Percentiles rank a stretch among this genome's conserved stretches.
These are phyloP conservation scores for Malassezia furfur DNA, from an alignment of 1,284 basidiomycete species.

Conservation along the genomic window DNA sequence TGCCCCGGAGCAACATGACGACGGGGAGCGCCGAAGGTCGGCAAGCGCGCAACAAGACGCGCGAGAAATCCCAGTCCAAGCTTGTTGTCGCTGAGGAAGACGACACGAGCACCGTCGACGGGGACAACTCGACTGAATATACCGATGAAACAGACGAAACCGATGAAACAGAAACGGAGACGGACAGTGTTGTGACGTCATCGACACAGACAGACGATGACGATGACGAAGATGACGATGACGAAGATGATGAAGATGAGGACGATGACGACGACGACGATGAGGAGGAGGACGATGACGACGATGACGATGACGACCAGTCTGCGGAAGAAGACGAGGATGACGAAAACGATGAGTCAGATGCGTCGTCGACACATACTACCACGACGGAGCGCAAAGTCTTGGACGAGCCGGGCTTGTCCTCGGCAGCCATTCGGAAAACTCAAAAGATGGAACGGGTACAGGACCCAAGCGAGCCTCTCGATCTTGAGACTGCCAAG, in stretches of 20 bases:
- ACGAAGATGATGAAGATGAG: conserved; percentile 3
- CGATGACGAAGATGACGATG: background rate
- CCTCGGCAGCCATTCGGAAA: conserved; percentile 7
- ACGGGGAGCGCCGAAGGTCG: background rate
- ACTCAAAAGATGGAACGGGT: background rate
- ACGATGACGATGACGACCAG: conserved; percentile 44
- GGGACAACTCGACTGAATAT: conserved; percentile 5
- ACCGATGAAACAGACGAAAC: conserved; percentile 7
- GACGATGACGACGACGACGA: conserved; percentile 9
- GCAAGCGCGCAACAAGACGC: too few relatives aligned
- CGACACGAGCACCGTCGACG: conserved; percentile 4
- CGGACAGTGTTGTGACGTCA: background rate
- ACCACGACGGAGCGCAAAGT: background rate
- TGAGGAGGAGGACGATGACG: conserved; percentile 18
- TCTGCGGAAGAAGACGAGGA: background rate
- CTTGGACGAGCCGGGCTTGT: background rate
- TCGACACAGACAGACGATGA: background rate
- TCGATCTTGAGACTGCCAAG: conserved; percentile 11
- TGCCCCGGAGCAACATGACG: background rate
- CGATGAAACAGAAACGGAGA: conserved; percentile 8
- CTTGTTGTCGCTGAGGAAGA: conserved; percentile 16
- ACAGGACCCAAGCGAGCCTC: background rate
- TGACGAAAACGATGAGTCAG: background rate
- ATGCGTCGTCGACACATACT: conserved; percentile 4
- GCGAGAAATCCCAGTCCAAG: too few relatives aligned